Evolutionary conservation across 1,284 basidiomycete genomes (phyloP), one percentile per base, ranked within the genome.

Genomic region (Cystobasidium sp.): DNA sequence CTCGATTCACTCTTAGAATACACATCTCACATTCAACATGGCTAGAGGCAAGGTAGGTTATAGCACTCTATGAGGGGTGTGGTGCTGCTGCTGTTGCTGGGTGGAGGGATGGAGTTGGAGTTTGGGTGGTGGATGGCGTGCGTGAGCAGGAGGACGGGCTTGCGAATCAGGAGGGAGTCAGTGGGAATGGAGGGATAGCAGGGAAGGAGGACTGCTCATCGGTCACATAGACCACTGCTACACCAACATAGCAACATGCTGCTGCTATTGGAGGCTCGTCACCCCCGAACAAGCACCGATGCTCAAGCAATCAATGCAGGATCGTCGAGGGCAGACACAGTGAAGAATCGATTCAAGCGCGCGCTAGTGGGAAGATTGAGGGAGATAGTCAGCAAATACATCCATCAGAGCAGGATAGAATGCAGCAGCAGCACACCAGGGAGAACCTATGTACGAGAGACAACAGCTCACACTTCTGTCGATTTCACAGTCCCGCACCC

Each of bases 401-500:
- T 16, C 41, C 61, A 47, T 10, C 61, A 37, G 31, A 44, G 20
- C n/a, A 31, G 44, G 43, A 63, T 43, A 31, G 43, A 43, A 8
- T 2, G n/a, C 46, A 16, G 22, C 53, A 12, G 53, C 20, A 7
- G 1, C 51, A 66, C 31, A 22, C 52, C n/a, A 16, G 39, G 14
- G 3, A n/a, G 24, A n/a, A n/a, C 8, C 24, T 47, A 49, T 9
- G 16, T 41, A 51, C 22, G 10, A 41, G 1, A 41, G 39, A 41
- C 56, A 41, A 31, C 41, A 2, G 39, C 61, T 56, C 24, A 46
- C 39, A 44, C 63, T 31, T 14, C 55, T 59, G 76, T 79, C 72
- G 24, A 44, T 51, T 22, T 49, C 18, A 10, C 70, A 73, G 70
- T 73, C 62, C 52, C 56, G 58, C 47, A 66, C 62, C 41, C 62